Evolutionary conservation across 768 basidiomycete genomes (phyloP).

Genomic region (Suillus ampliporus): DNA sequence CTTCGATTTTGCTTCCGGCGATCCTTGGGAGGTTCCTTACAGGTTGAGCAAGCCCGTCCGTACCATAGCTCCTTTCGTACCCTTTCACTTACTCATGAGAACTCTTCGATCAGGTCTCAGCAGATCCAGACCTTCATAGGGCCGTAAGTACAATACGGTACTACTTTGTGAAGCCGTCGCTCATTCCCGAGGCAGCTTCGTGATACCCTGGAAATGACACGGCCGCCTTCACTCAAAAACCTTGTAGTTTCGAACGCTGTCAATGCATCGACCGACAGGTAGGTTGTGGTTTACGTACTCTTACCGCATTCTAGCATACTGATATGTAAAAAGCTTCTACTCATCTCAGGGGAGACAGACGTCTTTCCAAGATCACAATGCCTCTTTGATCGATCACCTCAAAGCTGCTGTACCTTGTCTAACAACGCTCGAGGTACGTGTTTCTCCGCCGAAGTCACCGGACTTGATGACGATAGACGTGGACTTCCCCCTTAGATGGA

Average conservation of each 20-base stretch:
- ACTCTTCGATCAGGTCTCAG: conserved; percentile 49
- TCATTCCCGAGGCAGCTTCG: conserved; percentile 46
- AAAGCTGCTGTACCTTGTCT: conserved; percentile 55
- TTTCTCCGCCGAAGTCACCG: neutral
- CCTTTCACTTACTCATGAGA: conserved; percentile 14
- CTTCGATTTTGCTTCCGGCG: conserved; percentile 66
- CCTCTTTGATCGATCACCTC: conserved; percentile 62
- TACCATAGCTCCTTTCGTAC: neutral
- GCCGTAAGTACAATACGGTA: conserved; percentile 45
- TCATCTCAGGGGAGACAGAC: conserved; percentile 86
- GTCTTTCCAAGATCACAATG: conserved; percentile 79
- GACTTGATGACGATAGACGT: conserved; percentile 7
- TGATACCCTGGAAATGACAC: conserved; percentile 48
- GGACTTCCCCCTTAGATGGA: conserved; percentile 66
- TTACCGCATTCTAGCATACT: conserved; percentile 12
- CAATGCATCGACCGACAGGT: conserved; percentile 89
- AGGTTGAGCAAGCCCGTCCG: conserved; percentile 68
- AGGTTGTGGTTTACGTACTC: conserved; percentile 13
- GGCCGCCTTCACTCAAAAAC: conserved; percentile 44
- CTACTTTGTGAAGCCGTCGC: conserved; percentile 7
- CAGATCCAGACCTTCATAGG: conserved; percentile 58
- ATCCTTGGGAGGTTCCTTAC: conserved; percentile 54
- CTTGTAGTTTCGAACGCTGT: conserved; percentile 49
- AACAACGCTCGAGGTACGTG: conserved; percentile 69
- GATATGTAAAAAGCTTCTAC: conserved; percentile 64